Conservation (phyloP, 1,284 basidiomycete species). For the Apiotrichum brassicae region DNA sequence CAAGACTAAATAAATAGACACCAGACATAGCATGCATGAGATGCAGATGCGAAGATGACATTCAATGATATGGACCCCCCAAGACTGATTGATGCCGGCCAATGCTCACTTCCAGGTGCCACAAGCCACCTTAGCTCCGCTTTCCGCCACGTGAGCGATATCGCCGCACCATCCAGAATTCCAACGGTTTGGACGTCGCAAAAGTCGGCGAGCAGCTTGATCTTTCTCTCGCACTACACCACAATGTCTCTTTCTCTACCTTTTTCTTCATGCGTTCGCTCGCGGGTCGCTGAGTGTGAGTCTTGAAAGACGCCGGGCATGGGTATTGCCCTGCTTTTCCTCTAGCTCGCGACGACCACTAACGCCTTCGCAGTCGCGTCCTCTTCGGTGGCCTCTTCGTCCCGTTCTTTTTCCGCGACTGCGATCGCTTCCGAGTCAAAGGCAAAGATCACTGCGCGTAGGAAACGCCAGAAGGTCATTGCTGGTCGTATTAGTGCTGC, state of each 20-base stretch:
- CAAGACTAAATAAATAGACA: conserved; percentile 16
- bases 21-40: background rate
- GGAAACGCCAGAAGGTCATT: conserved; percentile 15
- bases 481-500: conserved; percentile 1
- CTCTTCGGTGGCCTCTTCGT: background rate
- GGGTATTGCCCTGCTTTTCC: background rate
- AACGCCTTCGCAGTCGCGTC: background rate
- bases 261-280: conserved; percentile 1
- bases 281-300: conserved; percentile 5
- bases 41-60: no score
- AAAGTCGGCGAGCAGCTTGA: background rate
- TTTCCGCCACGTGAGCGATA: conserved; percentile 3
- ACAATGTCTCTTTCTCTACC: conserved; percentile 1
- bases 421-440: conserved; percentile 7
- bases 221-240: background rate
- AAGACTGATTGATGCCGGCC: no score
- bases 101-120: background rate
- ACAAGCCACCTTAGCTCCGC: background rate
- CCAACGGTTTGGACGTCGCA: background rate
- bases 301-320: background rate
- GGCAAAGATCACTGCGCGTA: conserved; percentile 10
- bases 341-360: background rate
- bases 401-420: background rate
- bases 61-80: no score
- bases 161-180: background rate